These are phyloP conservation scores for Aspergillus sp. DNA, from an alignment of 2,329 filamentous ascomycete species.

Conservation along the genomic window DNA sequence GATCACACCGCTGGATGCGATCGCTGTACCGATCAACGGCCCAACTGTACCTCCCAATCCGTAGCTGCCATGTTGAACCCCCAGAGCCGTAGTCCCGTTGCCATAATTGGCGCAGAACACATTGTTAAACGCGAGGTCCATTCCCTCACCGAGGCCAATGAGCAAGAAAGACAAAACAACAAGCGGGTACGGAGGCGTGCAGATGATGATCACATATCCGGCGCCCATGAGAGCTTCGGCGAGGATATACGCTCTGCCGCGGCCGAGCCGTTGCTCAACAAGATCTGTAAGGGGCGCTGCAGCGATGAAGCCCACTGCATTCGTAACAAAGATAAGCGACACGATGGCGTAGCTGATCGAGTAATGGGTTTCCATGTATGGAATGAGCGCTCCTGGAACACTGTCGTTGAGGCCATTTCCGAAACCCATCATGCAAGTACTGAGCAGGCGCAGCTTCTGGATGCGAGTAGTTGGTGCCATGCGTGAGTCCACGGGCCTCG, in stretches of 20 bases:
- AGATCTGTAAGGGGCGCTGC: constrained; percentile 72
- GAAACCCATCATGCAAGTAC: constrained; percentile 68
- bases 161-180: constrained; percentile 72
- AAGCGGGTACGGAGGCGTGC: constrained; percentile 70
- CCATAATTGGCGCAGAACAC: constrained; percentile 60
- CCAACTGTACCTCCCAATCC: neutral
- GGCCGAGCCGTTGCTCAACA: constrained; percentile 66
- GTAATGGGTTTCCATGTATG: constrained; percentile 79
- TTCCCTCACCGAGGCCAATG: constrained; percentile 59
- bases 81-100: constrained; percentile 56
- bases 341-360: constrained; percentile 76
- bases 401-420: constrained; percentile 75
- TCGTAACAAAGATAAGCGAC: constrained; percentile 77
- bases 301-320: constrained; percentile 55
- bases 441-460: constrained; percentile 65
- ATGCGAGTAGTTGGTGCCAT: neutral
- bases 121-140: constrained; percentile 60
- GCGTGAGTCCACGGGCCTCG: neutral
- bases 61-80: constrained; percentile 32
- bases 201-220: constrained; percentile 69
- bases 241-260: constrained; percentile 64
- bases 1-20: neutral
- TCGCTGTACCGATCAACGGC: neutral
- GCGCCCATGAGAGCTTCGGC: constrained; percentile 63
- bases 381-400: constrained; percentile 76